Evolutionary conservation across 352 stramenopile species (phyloP), one percentile per base, ranked within the genome.

Genomic region (Phytopythium mirpurense): DNA sequence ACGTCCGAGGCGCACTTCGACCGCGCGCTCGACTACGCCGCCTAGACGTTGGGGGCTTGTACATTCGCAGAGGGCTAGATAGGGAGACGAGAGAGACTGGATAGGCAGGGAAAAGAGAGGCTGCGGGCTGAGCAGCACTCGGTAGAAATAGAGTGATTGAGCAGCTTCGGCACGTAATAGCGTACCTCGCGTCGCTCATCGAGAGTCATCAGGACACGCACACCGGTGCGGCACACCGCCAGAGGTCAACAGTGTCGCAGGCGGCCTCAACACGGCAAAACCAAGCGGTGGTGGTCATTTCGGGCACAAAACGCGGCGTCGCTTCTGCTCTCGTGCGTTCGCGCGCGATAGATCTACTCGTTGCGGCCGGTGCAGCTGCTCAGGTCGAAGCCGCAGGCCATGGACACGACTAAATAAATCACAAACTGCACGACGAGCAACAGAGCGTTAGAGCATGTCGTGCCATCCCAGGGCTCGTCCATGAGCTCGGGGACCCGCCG

Each of bases 331-430:
- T 15, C 7, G 6, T 10, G 29, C 29, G 9, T 11, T 10, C 32
- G 11, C 32, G 32, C 29, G 29, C 34, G 34, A 5, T 27, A n/a
- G 27, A 10, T 11, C 42, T 23, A 54, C 19, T 76, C 63, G 43
- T 70, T 65, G 32, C 77, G 79, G 59, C 78, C 74, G n/a, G 74
- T 78, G 63, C 83, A 92, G 60, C 72, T 72, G 53, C 79, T 90
- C 19, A 96, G 81, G 54, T 88, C 77, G 31, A 93, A 92, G 36
- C 87, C 85, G 51, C 87, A 95, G 29, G 83, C 82, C 83, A 93
- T 92, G 16, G 83, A 89, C 34, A 93, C 72, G 52, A 93, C 73
- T 56, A 94, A 72, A 70, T 95, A 95, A 41, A 94, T 57, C 41
- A 95, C 65, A 73, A 95, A 80, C 57, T 80, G 59, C 18, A 36